Conservation (phyloP, 1,139 yeast species). For the Candida labiduridarum region DNA sequence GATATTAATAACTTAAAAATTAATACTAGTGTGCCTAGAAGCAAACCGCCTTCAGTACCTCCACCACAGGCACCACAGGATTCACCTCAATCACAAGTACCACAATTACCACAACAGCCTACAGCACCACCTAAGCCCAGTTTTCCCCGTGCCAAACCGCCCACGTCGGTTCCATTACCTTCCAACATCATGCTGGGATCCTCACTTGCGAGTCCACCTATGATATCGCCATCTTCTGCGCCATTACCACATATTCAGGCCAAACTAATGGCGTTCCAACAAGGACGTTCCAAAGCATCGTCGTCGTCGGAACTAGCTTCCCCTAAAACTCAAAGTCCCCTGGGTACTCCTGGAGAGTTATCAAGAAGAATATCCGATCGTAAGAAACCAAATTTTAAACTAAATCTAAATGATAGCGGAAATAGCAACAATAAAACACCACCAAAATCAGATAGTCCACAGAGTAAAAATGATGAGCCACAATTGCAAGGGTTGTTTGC, state of each 20-base stretch:
- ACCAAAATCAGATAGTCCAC: conserved; percentile 10
- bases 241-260: conserved; percentile 56
- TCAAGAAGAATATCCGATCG: conserved; percentile 41
- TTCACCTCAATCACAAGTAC: conserved; percentile 1
- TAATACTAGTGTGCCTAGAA: conserved; percentile 1
- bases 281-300: conserved; percentile 48
- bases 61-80: conserved; percentile 5
- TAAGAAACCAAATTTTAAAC: conserved; percentile 43
- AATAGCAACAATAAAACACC: conserved; percentile 11
- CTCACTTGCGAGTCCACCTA: conserved; percentile 2
- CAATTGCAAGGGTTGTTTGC: conserved; percentile 66
- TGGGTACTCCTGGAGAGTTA: conserved; percentile 35
- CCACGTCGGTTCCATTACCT: conserved; percentile 1
- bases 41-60: conserved; percentile 5
- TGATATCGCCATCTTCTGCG: conserved; percentile 3
- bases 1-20: conserved; percentile 5
- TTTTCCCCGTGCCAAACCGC: conserved; percentile 1
- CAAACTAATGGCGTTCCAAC: conserved; percentile 72
- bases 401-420: conserved; percentile 21
- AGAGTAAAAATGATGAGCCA: conserved; percentile 6
- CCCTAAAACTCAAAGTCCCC: conserved; percentile 9
- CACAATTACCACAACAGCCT: neutral
- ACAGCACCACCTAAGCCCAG: neutral
- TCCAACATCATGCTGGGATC: neutral
- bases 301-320: conserved; percentile 4